Evolutionary conservation across 139 green algal genomes (phyloP), one percentile per base, ranked within the genome.

Genomic region (Chlorella sp.): DNA sequence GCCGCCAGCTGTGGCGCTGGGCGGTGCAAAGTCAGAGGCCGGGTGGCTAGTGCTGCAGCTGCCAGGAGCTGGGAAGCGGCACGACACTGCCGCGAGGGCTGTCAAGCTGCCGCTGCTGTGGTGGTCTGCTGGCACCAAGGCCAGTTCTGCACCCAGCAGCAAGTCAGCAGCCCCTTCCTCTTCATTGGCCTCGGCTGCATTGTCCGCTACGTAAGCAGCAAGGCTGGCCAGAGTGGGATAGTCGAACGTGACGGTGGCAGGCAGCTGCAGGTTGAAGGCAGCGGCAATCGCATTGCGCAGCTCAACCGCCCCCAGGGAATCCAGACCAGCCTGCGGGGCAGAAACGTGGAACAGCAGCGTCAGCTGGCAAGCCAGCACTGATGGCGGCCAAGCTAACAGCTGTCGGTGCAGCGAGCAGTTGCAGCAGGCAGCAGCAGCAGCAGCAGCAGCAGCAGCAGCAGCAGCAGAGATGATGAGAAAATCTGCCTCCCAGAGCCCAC

Each of bases 181-280:
- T 25, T 20, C 34, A 17, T 44, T 38, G 32, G 17, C 70, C 30
- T 34, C 78, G 25, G 78, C 15, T n/a, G 47, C n/a, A 44, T 30
- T 39, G 12, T 30, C 78, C 26, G 63, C 78, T 28, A 83, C 39
- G 21, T 55, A 64, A 2, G 28, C 78, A 1, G 78, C 78, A 39
- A 83, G 63, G 63, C 28, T 47, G 7, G 47, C 41, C 3, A 95
- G 71, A 17, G 86, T 90, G 20, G 93, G 89, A 80, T 95, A 91
- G 80, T 96, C 93, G 69, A 96, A 95, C 2, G 90, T 63, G 6
- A 90, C 74, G 1, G 92, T 95, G 34, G 85, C 83, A 7, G 92
- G 92, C 63, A 95, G 78, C 32, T 90, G 38, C 0, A 90, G 15
- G 34, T 78, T 85, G 71, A 93, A 88, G 4, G 25, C 26, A 23